phyloP scores from a whole-genome alignment of 1,284 basidiomycete species.

The Sporisorium sorghi region DNA sequence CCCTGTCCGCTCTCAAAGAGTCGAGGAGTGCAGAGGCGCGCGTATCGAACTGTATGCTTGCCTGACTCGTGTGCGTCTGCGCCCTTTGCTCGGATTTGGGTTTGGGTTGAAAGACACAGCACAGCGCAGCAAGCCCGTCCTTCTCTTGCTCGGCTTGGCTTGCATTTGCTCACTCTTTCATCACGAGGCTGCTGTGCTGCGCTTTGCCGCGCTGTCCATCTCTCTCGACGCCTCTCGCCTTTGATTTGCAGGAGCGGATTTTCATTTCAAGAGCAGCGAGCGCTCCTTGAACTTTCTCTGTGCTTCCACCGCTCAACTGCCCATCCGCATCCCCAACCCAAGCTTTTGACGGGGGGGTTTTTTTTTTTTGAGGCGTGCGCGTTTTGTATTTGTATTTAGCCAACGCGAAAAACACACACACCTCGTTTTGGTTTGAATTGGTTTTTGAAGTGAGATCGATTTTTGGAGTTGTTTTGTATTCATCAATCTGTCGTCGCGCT shows the following conservation, averaged over 20 bases:
- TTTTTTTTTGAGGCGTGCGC: background rate
- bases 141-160: background rate
- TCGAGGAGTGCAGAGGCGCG: background rate
- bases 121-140: no score
- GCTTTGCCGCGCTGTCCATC: no score
- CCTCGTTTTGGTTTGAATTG: no score
- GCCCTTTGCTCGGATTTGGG: no score
- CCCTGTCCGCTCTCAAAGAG: no score
- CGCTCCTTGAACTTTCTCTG: no score
- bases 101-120: no score
- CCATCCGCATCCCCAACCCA: background rate
- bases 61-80: background rate
- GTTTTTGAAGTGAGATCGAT: background rate
- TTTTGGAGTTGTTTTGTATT: slow-evolving; percentile 8
- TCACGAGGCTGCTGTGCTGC: no score
- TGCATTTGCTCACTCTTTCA: no score
- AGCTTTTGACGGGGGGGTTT: no score
- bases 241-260: no score
- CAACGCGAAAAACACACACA: slow-evolving; percentile 3
- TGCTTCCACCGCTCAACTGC: slow-evolving; percentile 1
- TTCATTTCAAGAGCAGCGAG: no score
- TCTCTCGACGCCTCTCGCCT: background rate
- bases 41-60: background rate
- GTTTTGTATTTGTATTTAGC: background rate
- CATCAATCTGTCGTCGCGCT: background rate